Evolutionary conservation across 179 eudicot genomes (phyloP), one percentile per base, ranked within the genome.

Genomic region (Beta lomatogona): DNA sequence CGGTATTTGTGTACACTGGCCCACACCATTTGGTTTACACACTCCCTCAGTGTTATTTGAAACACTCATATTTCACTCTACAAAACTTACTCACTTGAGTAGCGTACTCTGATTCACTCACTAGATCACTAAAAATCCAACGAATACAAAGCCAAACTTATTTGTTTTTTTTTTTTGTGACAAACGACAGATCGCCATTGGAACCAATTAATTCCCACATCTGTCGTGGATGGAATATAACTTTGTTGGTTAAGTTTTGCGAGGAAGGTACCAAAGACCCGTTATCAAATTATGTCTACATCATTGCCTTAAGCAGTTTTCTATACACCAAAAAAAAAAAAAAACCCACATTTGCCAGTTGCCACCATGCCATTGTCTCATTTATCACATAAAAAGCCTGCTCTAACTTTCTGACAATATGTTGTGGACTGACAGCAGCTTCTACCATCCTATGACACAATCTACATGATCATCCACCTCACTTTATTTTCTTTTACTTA

Each of bases 401-500:
- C 19, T 67, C n/a, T 19, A 67, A 67, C 71, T 55, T 3, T 22
- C 77, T 54, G 59, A 73, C 63, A 73, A 54, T 48, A 48, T 71
- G 58, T 6, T 71, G 36, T 9, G 16, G 22, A 73, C 18, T 48
- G 52, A 21, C 59, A 19, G 76, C 77, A 73, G 77, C 64, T 31
- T 28, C 22, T 52, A 22, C 44, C 5, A 41, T 25, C 12, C 57
- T 54, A 11, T 73, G 46, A 55, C 64, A 73, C 63, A 73, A 54
- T 55, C 2, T 53, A 53, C 76, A 73, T 21, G 61, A 73, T 53
- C 10, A 73, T 73, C 60, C 5, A 73, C 61, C 46, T 73, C 77
- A 73, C 48, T 73, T 54, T 28, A 22, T 10, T n/a, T 71, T n/a
- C 48, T 73, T 73, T 54, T 28, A 54, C 48, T 73, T 73, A 71